Evolutionary conservation across 140 eudicot species (phyloP), one percentile per base, ranked within the genome.

Genomic region (Flaveria floridana): DNA sequence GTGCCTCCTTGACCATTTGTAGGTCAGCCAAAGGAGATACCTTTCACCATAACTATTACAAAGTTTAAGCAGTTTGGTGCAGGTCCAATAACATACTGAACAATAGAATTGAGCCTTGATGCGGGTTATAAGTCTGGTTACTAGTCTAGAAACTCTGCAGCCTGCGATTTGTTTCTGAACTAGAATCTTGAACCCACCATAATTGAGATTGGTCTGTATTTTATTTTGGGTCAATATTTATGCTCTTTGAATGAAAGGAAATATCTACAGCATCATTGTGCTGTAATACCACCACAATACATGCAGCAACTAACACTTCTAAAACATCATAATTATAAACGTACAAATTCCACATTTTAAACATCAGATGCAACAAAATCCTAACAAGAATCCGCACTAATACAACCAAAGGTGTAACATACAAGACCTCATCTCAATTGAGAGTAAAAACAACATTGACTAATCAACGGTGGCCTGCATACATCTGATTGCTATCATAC

Each of bases 401-500:
- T 75, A 75, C 77, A 26, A 53, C 47, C 61, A 26, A 28, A 42
- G 44, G 21, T 37, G 9, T 19, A 19, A 47, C 25, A 34, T 39
- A 42, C 71, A 26, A 6, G 70, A 64, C 70, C 55, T 61, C 63
- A 34, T 15, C 70, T 8, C 51, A 58, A 5, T 73, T 46, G 16
- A 0, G 26, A 18, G 25, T 9, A 15, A 59, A 55, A 72, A 80
- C 62, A 58, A 7, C 50, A 58, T 62, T 25, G 76, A 82, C 50
- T 16, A 48, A 64, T 88, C 84, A 91, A 8, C 89, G 85, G 41
- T 81, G 87, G 0, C 83, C 96, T 19, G 83, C 89, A 75, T 89
- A 89, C 88, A 86, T 84, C 80, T 92, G 96, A 30, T 74, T 81
- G 20, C 85, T 69, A 73, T 85, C 95, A 81, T 87, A 87, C 72